Percentiles rank a stretch among this genome's conserved stretches.
Conservation (phyloP, 208 protist species). For the Leishmania major region DNA sequence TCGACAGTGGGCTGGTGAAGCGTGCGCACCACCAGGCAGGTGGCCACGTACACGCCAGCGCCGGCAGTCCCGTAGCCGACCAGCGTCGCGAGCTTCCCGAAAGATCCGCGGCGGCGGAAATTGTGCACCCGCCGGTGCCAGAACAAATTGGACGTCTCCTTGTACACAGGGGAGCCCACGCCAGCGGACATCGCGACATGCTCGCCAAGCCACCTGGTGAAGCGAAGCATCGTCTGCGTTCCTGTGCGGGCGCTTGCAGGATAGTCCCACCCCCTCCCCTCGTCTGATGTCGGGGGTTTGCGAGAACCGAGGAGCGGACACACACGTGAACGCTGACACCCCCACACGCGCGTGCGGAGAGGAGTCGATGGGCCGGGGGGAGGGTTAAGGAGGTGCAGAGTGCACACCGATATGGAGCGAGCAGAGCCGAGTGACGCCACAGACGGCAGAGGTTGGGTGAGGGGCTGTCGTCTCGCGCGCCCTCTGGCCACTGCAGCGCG, state of each 20-base stretch:
- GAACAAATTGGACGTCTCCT: conserved; percentile 4
- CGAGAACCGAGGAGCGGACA: background rate
- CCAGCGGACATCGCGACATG: conserved; percentile 18
- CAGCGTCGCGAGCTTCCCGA: conserved; percentile 33
- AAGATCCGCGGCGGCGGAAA: conserved; percentile 16
- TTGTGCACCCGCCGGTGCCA: conserved; percentile 21
- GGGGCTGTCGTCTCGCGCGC: background rate
- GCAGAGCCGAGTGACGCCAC: background rate
- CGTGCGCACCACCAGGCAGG: conserved; percentile 44
- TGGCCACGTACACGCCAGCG: conserved; percentile 34
- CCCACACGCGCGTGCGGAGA: background rate
- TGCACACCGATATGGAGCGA: background rate
- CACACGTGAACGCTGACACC: background rate
- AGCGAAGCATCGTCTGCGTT: background rate
- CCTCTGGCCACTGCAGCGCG: background rate
- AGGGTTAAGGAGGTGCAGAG: background rate
- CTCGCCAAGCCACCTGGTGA: conserved; percentile 13
- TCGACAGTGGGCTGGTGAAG: conserved; percentile 38
- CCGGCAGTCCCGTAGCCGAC: conserved; percentile 7
- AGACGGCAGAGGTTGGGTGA: background rate
- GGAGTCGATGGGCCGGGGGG: background rate
- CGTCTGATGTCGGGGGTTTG: background rate
- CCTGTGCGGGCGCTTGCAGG: background rate
- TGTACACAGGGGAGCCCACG: conserved; percentile 7
- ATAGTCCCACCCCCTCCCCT: background rate